Conservation (phyloP, 202 grass and related monocot genomes). For the Thinopyrum obtusiflorum region DNA sequence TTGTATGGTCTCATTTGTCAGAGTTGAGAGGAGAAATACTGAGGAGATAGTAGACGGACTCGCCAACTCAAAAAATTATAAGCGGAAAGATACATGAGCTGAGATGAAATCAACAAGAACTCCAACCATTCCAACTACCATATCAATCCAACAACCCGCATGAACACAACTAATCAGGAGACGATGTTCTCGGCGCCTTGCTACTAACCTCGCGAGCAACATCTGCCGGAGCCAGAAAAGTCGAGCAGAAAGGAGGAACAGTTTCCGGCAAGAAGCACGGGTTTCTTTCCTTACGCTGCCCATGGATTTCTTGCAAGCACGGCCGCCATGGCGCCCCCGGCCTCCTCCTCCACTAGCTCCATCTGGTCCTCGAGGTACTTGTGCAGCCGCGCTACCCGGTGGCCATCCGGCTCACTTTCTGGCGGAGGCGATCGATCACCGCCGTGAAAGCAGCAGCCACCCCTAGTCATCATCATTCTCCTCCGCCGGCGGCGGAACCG, state of each 20-base stretch:
- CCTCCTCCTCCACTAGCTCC: conserved; percentile 31
- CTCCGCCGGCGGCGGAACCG: conserved; percentile 21
- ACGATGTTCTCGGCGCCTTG: neutral
- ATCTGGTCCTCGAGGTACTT: conserved; percentile 58
- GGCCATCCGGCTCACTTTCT: neutral
- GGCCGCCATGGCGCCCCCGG: neutral
- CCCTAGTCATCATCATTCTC: neutral
- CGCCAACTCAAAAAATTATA: neutral
- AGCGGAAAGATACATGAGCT: neutral
- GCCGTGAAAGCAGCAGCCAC: neutral
- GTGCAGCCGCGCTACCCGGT: conserved; percentile 29
- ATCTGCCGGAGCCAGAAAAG: neutral
- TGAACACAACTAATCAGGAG: neutral
- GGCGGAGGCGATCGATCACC: neutral
- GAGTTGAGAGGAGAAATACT: neutral
- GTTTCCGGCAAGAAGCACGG: neutral
- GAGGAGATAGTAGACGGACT: neutral
- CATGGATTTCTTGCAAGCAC: neutral
- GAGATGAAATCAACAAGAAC: neutral
- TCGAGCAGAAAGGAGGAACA: neutral
- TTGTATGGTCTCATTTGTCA: neutral
- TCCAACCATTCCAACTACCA: neutral
- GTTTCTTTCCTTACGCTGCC: neutral
- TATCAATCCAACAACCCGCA: neutral
- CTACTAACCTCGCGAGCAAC: neutral